Conservation (phyloP, 2,329 filamentous ascomycete genomes). For the Rhynchosporium secalis region DNA sequence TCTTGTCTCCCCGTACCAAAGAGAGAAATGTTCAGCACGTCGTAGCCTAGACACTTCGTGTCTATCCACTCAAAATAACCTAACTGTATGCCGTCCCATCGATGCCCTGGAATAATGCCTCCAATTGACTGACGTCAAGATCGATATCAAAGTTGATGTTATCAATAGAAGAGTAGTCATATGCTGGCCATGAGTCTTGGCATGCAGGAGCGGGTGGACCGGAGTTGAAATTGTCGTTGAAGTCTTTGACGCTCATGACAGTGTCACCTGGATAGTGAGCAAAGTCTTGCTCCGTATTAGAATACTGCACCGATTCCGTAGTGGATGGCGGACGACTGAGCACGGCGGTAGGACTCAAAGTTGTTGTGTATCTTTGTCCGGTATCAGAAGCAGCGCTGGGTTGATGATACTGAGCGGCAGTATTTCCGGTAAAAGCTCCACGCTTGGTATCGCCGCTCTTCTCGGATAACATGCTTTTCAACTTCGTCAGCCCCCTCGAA, state of each 20-base stretch:
- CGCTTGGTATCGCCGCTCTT: not conserved
- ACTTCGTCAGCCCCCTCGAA: constrained; percentile 26
- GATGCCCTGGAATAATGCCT: constrained; percentile 15
- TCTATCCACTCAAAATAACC: not conserved
- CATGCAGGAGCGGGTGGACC: not conserved
- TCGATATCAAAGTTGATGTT: constrained; percentile 25
- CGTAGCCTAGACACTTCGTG: not conserved
- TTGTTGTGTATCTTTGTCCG: not conserved
- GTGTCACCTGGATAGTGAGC: not conserved
- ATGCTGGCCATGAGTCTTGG: not conserved
- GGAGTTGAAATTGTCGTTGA: not conserved
- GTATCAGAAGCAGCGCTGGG: too few relatives aligned
- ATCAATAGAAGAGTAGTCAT: constrained; percentile 13
- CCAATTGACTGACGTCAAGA: constrained; percentile 22
- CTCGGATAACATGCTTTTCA: constrained; percentile 17
- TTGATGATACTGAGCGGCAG: not conserved
- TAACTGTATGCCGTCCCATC: not conserved
- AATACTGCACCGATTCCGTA: not conserved
- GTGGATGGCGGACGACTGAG: too few relatives aligned
- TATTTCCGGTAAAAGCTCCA: not conserved
- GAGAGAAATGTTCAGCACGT: not conserved
- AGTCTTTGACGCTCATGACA: not conserved
- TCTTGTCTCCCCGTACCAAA: not conserved
- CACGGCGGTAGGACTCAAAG: too few relatives aligned
- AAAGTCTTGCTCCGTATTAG: not conserved